Evolutionary conservation across 805 yeast species (phyloP).

Genomic region (Hanseniaspora opuntiae): DNA sequence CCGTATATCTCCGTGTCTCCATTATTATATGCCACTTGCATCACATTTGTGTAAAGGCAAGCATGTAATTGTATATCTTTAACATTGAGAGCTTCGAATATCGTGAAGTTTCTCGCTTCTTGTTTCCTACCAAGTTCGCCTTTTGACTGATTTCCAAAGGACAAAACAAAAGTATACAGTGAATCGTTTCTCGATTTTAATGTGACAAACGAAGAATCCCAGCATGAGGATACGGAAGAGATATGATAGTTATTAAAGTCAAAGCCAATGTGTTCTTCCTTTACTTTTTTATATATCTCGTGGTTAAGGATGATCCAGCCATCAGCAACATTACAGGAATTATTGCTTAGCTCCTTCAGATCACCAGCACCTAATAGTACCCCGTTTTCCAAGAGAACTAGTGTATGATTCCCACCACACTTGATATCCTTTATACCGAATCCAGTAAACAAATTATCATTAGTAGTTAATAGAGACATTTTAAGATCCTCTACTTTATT

Average conservation of each 20-base stretch:
- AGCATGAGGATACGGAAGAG: constrained; percentile 1
- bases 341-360: not conserved
- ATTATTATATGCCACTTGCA: not conserved
- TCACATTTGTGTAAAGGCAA: constrained; percentile 5
- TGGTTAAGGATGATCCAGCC: constrained; percentile 9
- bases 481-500: no score
- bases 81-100: not conserved
- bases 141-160: constrained; percentile 9
- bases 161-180: not conserved
- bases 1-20: constrained; percentile 23
- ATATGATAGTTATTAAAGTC: constrained; percentile 26
- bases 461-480: not conserved
- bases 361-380: constrained; percentile 43
- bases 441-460: not conserved
- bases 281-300: constrained; percentile 57
- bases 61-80: not conserved
- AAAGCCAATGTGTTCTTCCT: constrained; percentile 39
- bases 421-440: constrained; percentile 24
- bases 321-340: not conserved
- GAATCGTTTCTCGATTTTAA: not conserved
- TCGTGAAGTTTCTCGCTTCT: not conserved
- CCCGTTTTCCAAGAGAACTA: constrained; percentile 44
- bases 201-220: constrained; percentile 6
- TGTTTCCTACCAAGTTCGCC: constrained; percentile 3
- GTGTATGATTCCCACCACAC: constrained; percentile 82